Percentiles rank a stretch among this genome's conserved stretches.
phyloP scores from a whole-genome alignment of 1,284 basidiomycete genomes.

The Papiliotrema terrestris region DNA sequence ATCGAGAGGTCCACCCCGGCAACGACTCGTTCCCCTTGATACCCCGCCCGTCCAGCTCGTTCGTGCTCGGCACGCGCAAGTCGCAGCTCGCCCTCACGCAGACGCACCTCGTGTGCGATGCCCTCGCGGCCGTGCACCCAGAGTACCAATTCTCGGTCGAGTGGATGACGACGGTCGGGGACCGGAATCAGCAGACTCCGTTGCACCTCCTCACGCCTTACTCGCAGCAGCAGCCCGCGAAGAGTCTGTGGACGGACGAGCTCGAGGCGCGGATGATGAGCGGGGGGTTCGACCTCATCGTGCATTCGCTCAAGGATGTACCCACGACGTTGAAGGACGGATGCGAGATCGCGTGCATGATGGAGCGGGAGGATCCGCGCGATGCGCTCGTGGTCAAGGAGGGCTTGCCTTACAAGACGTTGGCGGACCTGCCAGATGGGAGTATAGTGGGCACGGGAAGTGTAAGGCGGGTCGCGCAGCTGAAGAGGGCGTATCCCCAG shows the following conservation, averaged over 20 bases:
- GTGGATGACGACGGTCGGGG: constrained; percentile 87
- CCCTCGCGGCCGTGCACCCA: constrained; percentile 56
- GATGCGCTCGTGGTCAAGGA: constrained; percentile 86
- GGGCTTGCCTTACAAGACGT: constrained; percentile 65
- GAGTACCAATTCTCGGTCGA: constrained; percentile 61
- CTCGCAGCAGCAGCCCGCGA: constrained; percentile 54
- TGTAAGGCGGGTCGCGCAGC: constrained; percentile 86
- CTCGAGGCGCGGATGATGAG: constrained; percentile 78
- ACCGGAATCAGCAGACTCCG: constrained; percentile 74
- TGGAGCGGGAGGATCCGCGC: constrained; percentile 83
- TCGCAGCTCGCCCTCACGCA: constrained; percentile 84
- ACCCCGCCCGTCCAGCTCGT: constrained; percentile 18
- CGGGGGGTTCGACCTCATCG: constrained; percentile 80
- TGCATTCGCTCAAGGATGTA: constrained; percentile 92
- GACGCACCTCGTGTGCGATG: constrained; percentile 67
- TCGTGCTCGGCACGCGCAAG: constrained; percentile 73
- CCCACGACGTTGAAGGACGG: constrained; percentile 82
- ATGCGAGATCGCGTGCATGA: constrained; percentile 78
- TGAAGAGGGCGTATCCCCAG: constrained; percentile 73
- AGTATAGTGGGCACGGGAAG: constrained; percentile 92
- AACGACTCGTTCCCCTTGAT: not conserved
- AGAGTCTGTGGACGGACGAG: constrained; percentile 92
- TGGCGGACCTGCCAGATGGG: constrained; percentile 83
- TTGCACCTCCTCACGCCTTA: constrained; percentile 52
- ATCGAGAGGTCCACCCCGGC: not conserved